Percentiles rank a stretch among this genome's conserved stretches.
These are phyloP conservation scores for Lachancea nothofagi DNA, from an alignment of 805 yeast genomes.

Conservation along the genomic window DNA sequence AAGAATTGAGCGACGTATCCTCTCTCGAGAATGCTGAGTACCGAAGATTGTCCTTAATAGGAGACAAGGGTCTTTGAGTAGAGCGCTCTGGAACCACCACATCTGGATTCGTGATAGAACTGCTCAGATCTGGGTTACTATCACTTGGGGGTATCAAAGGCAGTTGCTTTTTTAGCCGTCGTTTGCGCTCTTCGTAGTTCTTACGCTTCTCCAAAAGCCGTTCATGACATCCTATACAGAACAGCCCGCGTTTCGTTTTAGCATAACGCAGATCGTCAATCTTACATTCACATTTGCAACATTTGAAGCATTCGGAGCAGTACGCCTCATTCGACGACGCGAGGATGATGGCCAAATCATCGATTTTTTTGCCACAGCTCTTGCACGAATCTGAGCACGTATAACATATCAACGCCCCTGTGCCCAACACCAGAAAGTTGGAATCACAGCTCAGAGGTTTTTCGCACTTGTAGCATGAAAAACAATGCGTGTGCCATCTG, in stretches of 20 bases:
- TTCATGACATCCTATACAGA: conserved; percentile 91
- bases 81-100: conserved; percentile 19
- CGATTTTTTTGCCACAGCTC: conserved; percentile 79
- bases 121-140: neutral
- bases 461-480: conserved; percentile 80
- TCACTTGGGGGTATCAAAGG: conserved; percentile 11
- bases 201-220: conserved; percentile 70
- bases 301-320: conserved; percentile 83
- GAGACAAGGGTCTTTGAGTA: conserved; percentile 21
- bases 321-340: conserved; percentile 93
- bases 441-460: conserved; percentile 77
- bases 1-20: neutral
- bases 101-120: neutral
- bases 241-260: conserved; percentile 84
- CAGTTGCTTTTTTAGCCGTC: conserved; percentile 25
- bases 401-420: conserved; percentile 85
- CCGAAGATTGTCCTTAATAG: neutral
- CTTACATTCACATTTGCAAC: conserved; percentile 78
- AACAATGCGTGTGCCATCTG: conserved; percentile 94
- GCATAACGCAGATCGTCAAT: conserved; percentile 90
- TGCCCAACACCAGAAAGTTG: conserved; percentile 85
- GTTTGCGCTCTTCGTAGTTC: conserved; percentile 34
- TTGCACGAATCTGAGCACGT: conserved; percentile 89
- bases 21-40: neutral
- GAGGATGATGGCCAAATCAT: conserved; percentile 73